These are phyloP conservation scores for Adansonia digitata DNA, from an alignment of 345 rosid genomes.

Conservation along the genomic window DNA sequence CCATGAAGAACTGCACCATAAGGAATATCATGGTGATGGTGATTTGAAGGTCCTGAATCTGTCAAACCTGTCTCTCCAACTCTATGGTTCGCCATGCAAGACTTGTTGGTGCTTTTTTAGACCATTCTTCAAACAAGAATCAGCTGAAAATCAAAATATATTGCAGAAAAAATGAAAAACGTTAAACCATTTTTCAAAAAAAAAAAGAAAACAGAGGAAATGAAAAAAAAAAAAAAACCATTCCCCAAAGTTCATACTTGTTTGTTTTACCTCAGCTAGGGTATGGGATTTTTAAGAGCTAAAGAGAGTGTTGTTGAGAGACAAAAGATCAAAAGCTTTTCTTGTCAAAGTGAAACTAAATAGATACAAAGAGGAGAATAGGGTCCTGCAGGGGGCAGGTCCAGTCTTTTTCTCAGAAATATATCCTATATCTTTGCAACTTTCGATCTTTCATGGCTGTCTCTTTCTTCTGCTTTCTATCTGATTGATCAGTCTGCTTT, in stretches of 20 bases:
- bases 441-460: constrained; percentile 38
- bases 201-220: neutral
- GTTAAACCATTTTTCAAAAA: neutral
- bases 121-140: constrained; percentile 29
- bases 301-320: constrained; percentile 5
- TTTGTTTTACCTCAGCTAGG: neutral
- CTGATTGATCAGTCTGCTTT: constrained; percentile 22
- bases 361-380: constrained; percentile 36
- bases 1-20: constrained; percentile 73
- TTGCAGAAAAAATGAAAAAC: neutral
- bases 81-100: constrained; percentile 74
- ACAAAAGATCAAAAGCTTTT: constrained; percentile 46
- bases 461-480: constrained; percentile 35
- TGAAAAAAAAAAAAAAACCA: too few species aligned
- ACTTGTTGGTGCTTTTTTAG: constrained; percentile 14
- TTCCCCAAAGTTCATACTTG: neutral
- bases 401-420: constrained; percentile 46
- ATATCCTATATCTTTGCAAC: constrained; percentile 9
- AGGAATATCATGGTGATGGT: constrained; percentile 65
- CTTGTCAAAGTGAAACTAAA: constrained; percentile 40
- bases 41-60: constrained; percentile 57
- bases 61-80: constrained; percentile 69
- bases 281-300: neutral
- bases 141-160: constrained; percentile 13
- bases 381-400: constrained; percentile 22